phyloP scores from a whole-genome alignment of 257 asterid genomes.

The Ballota nigra region DNA sequence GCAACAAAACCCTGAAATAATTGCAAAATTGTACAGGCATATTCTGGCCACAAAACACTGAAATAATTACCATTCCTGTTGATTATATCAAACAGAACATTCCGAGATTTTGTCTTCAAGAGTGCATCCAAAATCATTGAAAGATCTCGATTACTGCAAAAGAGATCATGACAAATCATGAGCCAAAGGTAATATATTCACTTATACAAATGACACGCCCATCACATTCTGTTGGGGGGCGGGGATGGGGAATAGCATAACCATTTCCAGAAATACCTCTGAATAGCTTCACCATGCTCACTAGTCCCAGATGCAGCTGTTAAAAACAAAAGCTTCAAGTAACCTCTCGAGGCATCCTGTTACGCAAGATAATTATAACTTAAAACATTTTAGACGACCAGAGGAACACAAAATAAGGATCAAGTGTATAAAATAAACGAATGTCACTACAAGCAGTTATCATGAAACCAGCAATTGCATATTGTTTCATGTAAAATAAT shows the following conservation, averaged over 20 bases:
- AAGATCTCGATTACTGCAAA: conserved; percentile 88
- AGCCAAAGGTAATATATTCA: conserved; percentile 2
- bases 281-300: conserved; percentile 85
- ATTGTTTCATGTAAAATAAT: background rate
- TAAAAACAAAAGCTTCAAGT: conserved; percentile 83
- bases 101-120: conserved; percentile 83
- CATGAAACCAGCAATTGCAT: conserved; percentile 5
- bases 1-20: conserved; percentile 18
- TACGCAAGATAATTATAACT: conserved; percentile 18
- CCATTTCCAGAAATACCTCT: conserved; percentile 50
- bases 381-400: conserved; percentile 14
- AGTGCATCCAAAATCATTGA: conserved; percentile 94
- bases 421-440: conserved; percentile 18
- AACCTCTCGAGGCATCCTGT: conserved; percentile 91
- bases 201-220: conserved; percentile 11
- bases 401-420: conserved; percentile 17
- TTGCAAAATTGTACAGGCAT: conserved; percentile 30
- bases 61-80: conserved; percentile 68
- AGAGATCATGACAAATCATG: conserved; percentile 17
- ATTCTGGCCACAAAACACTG: conserved; percentile 15
- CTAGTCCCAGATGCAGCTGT: conserved; percentile 87
- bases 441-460: background rate
- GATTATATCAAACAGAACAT: conserved; percentile 78
- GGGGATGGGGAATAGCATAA: background rate
- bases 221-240: background rate